Evolutionary conservation across 768 basidiomycete genomes (phyloP).

Genomic region (Amanita pallidorosea): DNA sequence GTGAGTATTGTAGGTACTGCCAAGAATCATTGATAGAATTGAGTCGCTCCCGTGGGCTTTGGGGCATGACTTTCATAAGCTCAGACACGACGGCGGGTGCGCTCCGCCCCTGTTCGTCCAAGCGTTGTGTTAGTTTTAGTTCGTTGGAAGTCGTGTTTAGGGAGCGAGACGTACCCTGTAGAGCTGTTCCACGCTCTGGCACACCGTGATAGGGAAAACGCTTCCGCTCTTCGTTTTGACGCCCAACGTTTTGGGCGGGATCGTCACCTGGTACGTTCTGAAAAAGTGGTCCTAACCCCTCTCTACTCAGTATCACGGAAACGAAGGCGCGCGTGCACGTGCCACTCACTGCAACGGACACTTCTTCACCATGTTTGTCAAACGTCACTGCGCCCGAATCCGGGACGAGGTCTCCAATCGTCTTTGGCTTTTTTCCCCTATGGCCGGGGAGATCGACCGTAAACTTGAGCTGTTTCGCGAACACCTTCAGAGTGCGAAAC

Average conservation of each 20-base stretch:
- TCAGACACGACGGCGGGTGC: not conserved
- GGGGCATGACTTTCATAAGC: slow-evolving; percentile 1
- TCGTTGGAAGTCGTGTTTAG: no score
- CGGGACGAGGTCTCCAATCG: not conserved
- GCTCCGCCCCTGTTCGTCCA: not conserved
- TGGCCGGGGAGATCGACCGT: not conserved
- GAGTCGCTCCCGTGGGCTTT: not conserved
- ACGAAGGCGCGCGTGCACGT: not conserved
- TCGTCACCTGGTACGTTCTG: not conserved
- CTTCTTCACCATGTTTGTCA: slow-evolving; percentile 1
- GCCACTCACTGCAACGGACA: slow-evolving; percentile 1
- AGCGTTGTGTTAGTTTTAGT: not conserved
- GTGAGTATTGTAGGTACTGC: not conserved
- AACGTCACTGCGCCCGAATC: not conserved
- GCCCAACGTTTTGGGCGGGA: slow-evolving; percentile 1
- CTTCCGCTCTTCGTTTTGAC: not conserved
- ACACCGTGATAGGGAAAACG: slow-evolving; percentile 1
- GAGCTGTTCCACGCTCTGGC: not conserved
- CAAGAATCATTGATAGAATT: not conserved
- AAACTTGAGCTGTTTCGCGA: slow-evolving; percentile 3
- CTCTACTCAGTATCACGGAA: not conserved
- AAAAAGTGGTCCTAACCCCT: not conserved
- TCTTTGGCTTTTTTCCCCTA: not conserved
- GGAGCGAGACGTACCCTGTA: not conserved
- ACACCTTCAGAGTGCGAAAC: not conserved